A percentile compares a stretch with the other conserved stretches of the same genome.
These are phyloP conservation scores for Cryptococcus maquisensis DNA, from an alignment of 1,284 basidiomycete species.

Conservation along the genomic window DNA sequence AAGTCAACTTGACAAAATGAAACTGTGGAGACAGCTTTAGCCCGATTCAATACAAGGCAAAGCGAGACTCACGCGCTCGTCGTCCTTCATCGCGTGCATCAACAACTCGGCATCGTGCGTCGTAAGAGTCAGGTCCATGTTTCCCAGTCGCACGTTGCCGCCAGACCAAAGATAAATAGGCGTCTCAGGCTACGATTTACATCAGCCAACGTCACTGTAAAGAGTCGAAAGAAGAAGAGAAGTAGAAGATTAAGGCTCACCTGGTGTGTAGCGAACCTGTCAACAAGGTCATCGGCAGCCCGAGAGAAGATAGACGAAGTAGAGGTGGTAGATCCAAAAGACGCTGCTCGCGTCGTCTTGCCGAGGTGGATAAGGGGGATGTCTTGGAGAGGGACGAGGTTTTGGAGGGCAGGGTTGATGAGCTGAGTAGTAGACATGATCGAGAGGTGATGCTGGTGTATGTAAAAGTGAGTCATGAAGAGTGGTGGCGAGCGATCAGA, in stretches of 20 bases:
- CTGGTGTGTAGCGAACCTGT: slow-evolving; percentile 24
- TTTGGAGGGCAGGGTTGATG: too few relatives aligned
- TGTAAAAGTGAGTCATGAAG: too few relatives aligned
- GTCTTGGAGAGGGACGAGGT: too few relatives aligned
- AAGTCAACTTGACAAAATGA: slow-evolving; percentile 26
- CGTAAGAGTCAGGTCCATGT: slow-evolving; percentile 31
- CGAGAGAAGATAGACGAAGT: slow-evolving; percentile 26
- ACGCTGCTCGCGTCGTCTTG: slow-evolving; percentile 1
- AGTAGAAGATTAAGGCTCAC: slow-evolving; percentile 18
- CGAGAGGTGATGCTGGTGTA: too few relatives aligned
- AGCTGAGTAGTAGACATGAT: too few relatives aligned
- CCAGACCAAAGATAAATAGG: slow-evolving; percentile 41
- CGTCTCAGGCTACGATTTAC: slow-evolving; percentile 18
- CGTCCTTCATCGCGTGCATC: slow-evolving; percentile 22
- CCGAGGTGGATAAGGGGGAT: too few relatives aligned
- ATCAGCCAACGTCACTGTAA: slow-evolving; percentile 2
- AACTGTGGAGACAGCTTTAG: slow-evolving; percentile 19
- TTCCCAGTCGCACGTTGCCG: slow-evolving; percentile 34
- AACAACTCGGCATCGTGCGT: slow-evolving; percentile 29
- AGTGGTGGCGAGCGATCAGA: too few relatives aligned
- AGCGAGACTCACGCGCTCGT: slow-evolving; percentile 27
- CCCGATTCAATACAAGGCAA: background rate
- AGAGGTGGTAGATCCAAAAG: slow-evolving; percentile 15
- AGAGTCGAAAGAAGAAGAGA: background rate
- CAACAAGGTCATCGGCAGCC: slow-evolving; percentile 33